phyloP scores from a whole-genome alignment of 495 filamentous ascomycete species.

The Podospora conica region DNA sequence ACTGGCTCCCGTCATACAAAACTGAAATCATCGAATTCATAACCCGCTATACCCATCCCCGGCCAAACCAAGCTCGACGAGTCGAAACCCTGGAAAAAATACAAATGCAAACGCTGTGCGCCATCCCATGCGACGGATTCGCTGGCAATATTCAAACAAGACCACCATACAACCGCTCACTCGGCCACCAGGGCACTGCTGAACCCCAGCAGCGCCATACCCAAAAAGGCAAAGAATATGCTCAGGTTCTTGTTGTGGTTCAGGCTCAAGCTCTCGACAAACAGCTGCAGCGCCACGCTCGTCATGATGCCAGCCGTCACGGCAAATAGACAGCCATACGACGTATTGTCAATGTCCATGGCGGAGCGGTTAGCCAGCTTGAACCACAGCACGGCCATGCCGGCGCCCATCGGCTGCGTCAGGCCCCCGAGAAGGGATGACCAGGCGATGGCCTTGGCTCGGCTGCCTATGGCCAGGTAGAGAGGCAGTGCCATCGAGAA shows the following conservation, averaged over 20 bases:
- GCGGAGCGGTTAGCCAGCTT: slow-evolving; percentile 48
- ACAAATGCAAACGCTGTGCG: neutral
- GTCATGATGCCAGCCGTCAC: slow-evolving; percentile 91
- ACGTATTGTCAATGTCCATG: slow-evolving; percentile 54
- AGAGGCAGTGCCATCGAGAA: slow-evolving; percentile 90
- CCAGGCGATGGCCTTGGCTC: slow-evolving; percentile 76
- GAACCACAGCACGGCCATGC: slow-evolving; percentile 78
- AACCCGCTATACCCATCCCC: neutral
- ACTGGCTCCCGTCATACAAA: neutral
- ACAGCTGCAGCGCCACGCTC: slow-evolving; percentile 82
- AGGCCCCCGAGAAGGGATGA: slow-evolving; percentile 76
- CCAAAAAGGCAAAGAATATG: slow-evolving; percentile 78
- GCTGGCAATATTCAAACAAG: neutral
- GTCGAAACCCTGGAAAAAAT: neutral
- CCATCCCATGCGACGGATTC: neutral
- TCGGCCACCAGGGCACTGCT: slow-evolving; percentile 63
- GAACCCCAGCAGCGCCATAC: slow-evolving; percentile 82
- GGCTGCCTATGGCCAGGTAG: slow-evolving; percentile 75
- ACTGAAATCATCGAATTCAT: neutral
- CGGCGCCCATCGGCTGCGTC: slow-evolving; percentile 81
- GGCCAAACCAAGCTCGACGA: neutral
- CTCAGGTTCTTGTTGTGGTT: slow-evolving; percentile 75
- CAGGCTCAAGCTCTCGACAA: slow-evolving; percentile 74
- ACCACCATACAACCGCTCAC: neutral
- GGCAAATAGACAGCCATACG: slow-evolving; percentile 87